Base-by-base conservation (phyloP, 306 rosid species). In the Psophocarpus tetragonolobus region DNA sequence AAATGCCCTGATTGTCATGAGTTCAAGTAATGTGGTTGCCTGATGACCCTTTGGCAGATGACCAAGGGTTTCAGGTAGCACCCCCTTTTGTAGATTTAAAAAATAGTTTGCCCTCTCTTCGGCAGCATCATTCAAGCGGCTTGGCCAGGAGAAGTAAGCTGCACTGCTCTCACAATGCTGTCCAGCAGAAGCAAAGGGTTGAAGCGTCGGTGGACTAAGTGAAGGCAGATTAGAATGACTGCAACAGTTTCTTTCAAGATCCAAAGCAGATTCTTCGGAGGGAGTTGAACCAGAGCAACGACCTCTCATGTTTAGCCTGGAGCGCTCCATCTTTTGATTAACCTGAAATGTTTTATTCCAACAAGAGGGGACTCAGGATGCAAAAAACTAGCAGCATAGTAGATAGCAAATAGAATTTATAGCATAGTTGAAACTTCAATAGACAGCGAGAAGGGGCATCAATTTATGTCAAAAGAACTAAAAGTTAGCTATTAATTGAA, bases 101-200 rank as follows among this genome's bases (percentile, higher is more conserved):
- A 95, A 95, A 80, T 95, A 91, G 77, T 95, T 88, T 41, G 99
- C 97, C 75, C 99, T 83, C 90, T 95, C 99, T 87, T 95, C 98
- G 1, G 98, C 96, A 23, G 87, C 96, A 64, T 90, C 91, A 65
- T 75, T 88, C 80, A 95, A 81, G 32, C 98, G 97, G 76, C 97
- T 94, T 27, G 99, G 99, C 99, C 99, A 95, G 4, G 97, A 95
- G 85, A 95, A 95, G 86, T 95, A 92, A 60, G 99, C 97, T 72
- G 99, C 96, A 78, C 78, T 92, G 81, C 89, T 90, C 86, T 92
- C 99, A 61, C 96, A 86, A 76, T 92, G 99, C 84, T 95, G 99
- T 72, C 99, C 99, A 64, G 98, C 94, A 13, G 97, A 95, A 33
- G 96, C 98, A 84, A 85, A 92, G 30, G 98, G 97, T 78, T 92